These are phyloP conservation scores for Fusarium tupiense DNA, from an alignment of 2,329 filamentous ascomycete genomes.

Conservation along the genomic window DNA sequence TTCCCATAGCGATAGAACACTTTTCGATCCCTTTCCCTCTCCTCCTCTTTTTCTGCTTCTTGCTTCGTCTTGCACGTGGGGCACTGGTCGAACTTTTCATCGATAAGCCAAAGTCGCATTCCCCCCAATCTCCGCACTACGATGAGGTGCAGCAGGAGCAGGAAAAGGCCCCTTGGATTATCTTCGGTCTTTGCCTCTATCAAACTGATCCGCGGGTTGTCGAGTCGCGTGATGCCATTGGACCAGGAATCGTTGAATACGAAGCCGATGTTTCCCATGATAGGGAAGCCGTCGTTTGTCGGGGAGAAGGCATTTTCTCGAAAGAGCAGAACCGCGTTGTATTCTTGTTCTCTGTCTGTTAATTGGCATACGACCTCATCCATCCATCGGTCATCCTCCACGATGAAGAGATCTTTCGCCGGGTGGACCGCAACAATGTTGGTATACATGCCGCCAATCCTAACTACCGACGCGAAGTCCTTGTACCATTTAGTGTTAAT, in stretches of 20 bases:
- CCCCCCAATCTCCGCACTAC: not conserved
- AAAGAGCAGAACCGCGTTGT: not conserved
- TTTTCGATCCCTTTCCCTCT: not conserved
- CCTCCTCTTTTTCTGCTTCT: not conserved
- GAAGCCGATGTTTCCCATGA: not conserved
- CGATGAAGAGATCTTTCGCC: not conserved
- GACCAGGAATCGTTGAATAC: not conserved
- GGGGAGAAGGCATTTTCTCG: not conserved
- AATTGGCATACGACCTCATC: rapidly evolving
- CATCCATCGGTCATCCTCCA: not conserved
- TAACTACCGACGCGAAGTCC: not conserved
- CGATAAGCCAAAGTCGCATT: not conserved
- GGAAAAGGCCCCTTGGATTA: not conserved
- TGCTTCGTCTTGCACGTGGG: not conserved
- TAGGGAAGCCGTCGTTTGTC: not conserved
- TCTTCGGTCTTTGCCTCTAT: not conserved
- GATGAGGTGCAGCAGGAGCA: not conserved
- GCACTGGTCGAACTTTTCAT: not conserved
- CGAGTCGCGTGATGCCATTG: not conserved
- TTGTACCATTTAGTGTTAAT: not conserved
- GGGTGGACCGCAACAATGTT: not conserved
- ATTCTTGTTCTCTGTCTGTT: not conserved
- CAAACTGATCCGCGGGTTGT: not conserved
- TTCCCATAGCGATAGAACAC: not conserved
- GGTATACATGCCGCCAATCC: not conserved